phyloP scores from a whole-genome alignment of 225 moss, liverwort and hornwort genomes.

The Bryoerythrophyllum caledonicum region DNA sequence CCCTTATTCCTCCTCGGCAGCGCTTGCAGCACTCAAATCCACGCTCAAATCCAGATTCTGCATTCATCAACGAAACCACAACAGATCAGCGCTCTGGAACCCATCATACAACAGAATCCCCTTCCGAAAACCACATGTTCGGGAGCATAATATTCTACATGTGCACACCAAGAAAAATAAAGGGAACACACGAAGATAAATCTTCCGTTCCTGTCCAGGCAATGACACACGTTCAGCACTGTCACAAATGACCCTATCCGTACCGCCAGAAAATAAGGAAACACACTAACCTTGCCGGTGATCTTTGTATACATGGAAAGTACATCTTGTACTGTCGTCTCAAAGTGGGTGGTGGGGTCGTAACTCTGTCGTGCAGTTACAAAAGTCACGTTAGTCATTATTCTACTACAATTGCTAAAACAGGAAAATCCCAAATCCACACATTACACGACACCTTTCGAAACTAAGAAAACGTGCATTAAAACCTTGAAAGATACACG shows the following conservation, averaged over 20 bases:
- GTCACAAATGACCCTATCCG: neutral
- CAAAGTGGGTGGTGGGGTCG: slow-evolving; percentile 94
- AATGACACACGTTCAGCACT: neutral
- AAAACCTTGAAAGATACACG: neutral
- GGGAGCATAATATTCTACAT: neutral
- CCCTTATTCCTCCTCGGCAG: slow-evolving; percentile 3
- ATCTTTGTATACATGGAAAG: slow-evolving; percentile 89
- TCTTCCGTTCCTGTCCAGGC: no score
- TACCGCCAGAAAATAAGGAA: neutral
- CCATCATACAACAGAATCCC: neutral
- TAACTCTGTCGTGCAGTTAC: slow-evolving; percentile 67
- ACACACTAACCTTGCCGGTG: slow-evolving; percentile 77
- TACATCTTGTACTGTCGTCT: slow-evolving; percentile 92
- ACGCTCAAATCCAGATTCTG: slow-evolving; percentile 73
- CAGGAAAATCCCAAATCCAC: no score
- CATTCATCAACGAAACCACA: slow-evolving; percentile 13
- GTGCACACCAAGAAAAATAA: neutral
- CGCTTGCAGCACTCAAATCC: slow-evolving; percentile 11
- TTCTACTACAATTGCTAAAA: neutral
- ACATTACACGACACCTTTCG: neutral
- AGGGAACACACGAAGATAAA: neutral
- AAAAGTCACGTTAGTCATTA: neutral
- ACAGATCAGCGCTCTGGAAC: neutral
- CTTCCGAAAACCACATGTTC: neutral
- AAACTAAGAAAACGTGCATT: neutral